Evolutionary conservation across 2,329 filamentous ascomycete genomes (phyloP).

Genomic region (Aspergillus felis): DNA sequence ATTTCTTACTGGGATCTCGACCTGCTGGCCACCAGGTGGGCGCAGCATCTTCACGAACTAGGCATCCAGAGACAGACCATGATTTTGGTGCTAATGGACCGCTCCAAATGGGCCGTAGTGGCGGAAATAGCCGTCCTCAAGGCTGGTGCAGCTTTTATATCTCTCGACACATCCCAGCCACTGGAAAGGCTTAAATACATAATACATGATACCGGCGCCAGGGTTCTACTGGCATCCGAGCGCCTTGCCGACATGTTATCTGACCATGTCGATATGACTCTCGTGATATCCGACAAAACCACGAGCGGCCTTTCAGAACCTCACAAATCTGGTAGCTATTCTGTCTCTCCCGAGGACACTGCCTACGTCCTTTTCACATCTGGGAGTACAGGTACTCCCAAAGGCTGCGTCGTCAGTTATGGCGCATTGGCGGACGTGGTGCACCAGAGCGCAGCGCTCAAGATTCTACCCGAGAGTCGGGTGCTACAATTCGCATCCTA

Average conservation of each 20-base stretch:
- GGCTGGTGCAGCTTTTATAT: conserved; percentile 3
- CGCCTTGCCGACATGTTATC: not conserved
- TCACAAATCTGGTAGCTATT: too few species aligned
- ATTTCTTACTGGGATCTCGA: conserved; percentile 1
- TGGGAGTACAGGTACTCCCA: too few species aligned
- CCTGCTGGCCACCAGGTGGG: not conserved
- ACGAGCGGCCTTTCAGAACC: too few species aligned
- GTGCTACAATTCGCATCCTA: conserved; percentile 6
- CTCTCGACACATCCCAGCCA: not conserved
- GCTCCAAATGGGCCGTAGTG: not conserved
- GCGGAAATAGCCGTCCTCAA: conserved; percentile 3
- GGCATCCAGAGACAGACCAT: not conserved
- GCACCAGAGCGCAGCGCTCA: not conserved
- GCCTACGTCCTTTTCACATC: conserved; percentile 6
- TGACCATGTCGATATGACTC: too few species aligned
- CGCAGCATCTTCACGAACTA: not conserved
- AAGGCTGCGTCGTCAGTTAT: conserved; percentile 3
- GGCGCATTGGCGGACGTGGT: too few species aligned
- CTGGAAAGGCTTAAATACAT: not conserved
- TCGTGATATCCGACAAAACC: too few species aligned
- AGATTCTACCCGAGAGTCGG: not conserved
- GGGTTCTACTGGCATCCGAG: not conserved
- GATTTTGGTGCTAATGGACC: not conserved
- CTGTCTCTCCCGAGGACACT: not conserved
- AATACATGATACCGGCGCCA: not conserved